Conservation (phyloP, 2,329 filamentous ascomycete species). For the Diaporthe citrichinensis region DNA sequence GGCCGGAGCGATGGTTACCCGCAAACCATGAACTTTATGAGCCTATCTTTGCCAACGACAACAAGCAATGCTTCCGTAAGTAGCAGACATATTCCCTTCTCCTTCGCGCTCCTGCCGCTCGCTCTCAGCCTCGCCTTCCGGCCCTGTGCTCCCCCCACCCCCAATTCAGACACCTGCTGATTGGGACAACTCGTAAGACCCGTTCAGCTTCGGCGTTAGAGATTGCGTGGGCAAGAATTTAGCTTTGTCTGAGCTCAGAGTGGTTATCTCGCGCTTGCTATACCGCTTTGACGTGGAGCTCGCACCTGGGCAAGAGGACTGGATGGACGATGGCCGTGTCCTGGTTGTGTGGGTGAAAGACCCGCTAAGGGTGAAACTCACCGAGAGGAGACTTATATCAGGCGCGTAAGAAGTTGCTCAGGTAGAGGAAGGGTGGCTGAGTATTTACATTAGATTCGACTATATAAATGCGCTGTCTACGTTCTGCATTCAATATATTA, state of each 20-base stretch:
- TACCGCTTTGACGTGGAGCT: conserved; percentile 53
- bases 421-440: not conserved
- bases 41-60: conserved; percentile 4
- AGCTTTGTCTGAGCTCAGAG: conserved; percentile 53
- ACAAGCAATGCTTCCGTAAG: conserved; percentile 36
- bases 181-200: conserved; percentile 52
- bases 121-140: too few relatives aligned
- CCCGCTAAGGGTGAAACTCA: not conserved
- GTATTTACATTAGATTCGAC: not conserved
- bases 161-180: not conserved
- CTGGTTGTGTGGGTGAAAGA: conserved; percentile 29
- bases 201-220: conserved; percentile 44
- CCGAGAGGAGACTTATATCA: conserved; percentile 12
- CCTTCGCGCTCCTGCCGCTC: not conserved
- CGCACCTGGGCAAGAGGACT: conserved; percentile 19
- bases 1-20: conserved; percentile 31
- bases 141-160: not conserved
- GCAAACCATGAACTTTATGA: conserved; percentile 8
- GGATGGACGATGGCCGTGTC: not conserved
- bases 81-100: not conserved
- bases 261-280: conserved; percentile 52
- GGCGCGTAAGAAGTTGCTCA: not conserved
- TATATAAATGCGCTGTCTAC: too few relatives aligned
- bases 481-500: too few relatives aligned
- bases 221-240: conserved; percentile 46